These are phyloP conservation scores for Apodospora peruviana DNA, from an alignment of 495 filamentous ascomycete species.

Conservation along the genomic window DNA sequence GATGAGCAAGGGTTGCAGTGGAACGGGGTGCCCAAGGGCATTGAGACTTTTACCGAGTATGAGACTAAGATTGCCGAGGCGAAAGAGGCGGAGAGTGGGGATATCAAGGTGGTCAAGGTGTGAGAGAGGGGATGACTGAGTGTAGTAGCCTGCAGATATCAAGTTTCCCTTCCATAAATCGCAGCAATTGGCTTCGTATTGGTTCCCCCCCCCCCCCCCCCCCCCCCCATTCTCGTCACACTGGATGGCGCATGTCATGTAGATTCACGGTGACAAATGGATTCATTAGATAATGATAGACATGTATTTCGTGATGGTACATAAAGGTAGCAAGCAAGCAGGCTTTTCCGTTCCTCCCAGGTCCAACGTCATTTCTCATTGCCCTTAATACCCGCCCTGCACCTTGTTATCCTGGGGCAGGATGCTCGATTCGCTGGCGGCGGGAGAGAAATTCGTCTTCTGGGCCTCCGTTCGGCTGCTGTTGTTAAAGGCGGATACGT, in stretches of 20 bases:
- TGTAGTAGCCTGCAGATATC: too few relatives aligned
- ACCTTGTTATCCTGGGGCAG: neutral
- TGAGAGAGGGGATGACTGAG: too few relatives aligned
- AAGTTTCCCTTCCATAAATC: too few relatives aligned
- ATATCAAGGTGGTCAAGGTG: too few relatives aligned
- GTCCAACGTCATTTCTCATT: neutral
- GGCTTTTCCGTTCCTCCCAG: neutral
- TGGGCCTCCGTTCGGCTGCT: neutral
- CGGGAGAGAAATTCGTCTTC: neutral
- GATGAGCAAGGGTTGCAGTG: constrained; percentile 21
- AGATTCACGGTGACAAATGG: neutral
- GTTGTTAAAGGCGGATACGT: neutral
- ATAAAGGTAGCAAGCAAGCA: neutral
- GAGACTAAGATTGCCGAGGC: constrained; percentile 12
- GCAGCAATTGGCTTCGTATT: too few relatives aligned
- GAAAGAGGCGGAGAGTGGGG: too few relatives aligned
- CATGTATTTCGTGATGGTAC: neutral
- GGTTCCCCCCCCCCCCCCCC: too few relatives aligned
- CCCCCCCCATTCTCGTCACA: too few relatives aligned
- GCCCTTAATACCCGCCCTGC: neutral
- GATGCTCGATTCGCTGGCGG: neutral
- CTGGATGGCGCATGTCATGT: too few relatives aligned
- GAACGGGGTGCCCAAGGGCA: constrained; percentile 19
- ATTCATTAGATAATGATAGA: neutral
- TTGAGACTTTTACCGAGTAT: constrained; percentile 15